phyloP scores from a whole-genome alignment of 441 rosid genomes.

The Gossypium armourianum region DNA sequence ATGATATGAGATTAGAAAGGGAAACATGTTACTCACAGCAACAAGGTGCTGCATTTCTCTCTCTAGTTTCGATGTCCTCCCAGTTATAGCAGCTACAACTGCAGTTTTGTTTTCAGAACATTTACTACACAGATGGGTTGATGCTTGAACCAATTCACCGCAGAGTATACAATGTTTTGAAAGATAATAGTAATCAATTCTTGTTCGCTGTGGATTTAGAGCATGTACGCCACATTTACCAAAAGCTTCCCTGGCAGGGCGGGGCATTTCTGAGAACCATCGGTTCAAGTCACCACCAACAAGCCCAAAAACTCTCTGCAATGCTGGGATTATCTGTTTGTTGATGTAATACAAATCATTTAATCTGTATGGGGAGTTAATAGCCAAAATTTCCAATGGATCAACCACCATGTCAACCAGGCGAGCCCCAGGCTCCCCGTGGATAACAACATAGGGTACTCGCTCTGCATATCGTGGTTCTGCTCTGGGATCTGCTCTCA shows the following conservation, averaged over 20 bases:
- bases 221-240: constrained; percentile 41
- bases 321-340: constrained; percentile 87
- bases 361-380: constrained; percentile 64
- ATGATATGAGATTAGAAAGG: background rate
- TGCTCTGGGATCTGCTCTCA: constrained; percentile 73
- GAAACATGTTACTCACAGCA: constrained; percentile 38
- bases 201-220: constrained; percentile 41
- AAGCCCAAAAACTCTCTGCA: constrained; percentile 81
- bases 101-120: constrained; percentile 49
- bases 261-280: constrained; percentile 88
- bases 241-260: constrained; percentile 52
- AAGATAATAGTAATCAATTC: constrained; percentile 78
- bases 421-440: constrained; percentile 88
- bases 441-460: constrained; percentile 82
- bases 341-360: constrained; percentile 79
- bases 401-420: constrained; percentile 92
- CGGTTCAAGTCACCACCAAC: constrained; percentile 64
- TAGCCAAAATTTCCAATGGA: constrained; percentile 68
- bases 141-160: constrained; percentile 68
- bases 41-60: constrained; percentile 80
- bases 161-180: constrained; percentile 80
- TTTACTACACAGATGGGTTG: constrained; percentile 51
- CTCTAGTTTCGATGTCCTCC: constrained; percentile 78
- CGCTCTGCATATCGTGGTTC: constrained; percentile 86
- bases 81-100: constrained; percentile 46